phyloP scores from a whole-genome alignment of 257 asterid species.

The Marsdenia floribunda region DNA sequence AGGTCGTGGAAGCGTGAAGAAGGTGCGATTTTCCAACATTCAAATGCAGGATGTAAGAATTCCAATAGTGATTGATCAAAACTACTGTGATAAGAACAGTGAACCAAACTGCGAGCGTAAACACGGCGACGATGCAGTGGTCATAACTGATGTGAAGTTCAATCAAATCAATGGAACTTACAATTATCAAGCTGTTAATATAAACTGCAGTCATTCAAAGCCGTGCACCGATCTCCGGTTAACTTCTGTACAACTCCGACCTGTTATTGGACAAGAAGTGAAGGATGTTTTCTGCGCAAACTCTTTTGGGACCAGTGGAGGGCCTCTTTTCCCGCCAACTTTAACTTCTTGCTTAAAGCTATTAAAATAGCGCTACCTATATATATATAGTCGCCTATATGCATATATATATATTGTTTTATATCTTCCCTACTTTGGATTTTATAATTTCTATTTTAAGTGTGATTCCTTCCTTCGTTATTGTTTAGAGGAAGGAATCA shows the following conservation, averaged over 20 bases:
- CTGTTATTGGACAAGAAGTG: slow-evolving; percentile 14
- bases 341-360: slow-evolving; percentile 42
- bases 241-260: slow-evolving; percentile 29
- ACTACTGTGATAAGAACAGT: slow-evolving; percentile 54
- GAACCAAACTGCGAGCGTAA: slow-evolving; percentile 50
- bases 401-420: no score
- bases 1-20: slow-evolving; percentile 59
- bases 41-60: slow-evolving; percentile 50
- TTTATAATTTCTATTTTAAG: no score
- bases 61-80: slow-evolving; percentile 73
- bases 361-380: no score
- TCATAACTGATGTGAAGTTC: slow-evolving; percentile 50
- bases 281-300: slow-evolving; percentile 50
- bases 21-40: slow-evolving; percentile 56
- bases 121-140: slow-evolving; percentile 47
- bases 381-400: no score
- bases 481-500: no score
- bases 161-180: slow-evolving; percentile 58
- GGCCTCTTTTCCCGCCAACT: slow-evolving; percentile 49
- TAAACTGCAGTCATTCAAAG: slow-evolving; percentile 65
- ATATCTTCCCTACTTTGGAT: no score
- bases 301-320: slow-evolving; percentile 56
- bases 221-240: slow-evolving; percentile 60
- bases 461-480: no score
- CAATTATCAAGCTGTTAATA: slow-evolving; percentile 44